A percentile compares a stretch with the other conserved stretches of the same genome.
Evolutionary conservation across 2,329 filamentous ascomycete genomes (phyloP).

Genomic region (Eurotiales sp.): DNA sequence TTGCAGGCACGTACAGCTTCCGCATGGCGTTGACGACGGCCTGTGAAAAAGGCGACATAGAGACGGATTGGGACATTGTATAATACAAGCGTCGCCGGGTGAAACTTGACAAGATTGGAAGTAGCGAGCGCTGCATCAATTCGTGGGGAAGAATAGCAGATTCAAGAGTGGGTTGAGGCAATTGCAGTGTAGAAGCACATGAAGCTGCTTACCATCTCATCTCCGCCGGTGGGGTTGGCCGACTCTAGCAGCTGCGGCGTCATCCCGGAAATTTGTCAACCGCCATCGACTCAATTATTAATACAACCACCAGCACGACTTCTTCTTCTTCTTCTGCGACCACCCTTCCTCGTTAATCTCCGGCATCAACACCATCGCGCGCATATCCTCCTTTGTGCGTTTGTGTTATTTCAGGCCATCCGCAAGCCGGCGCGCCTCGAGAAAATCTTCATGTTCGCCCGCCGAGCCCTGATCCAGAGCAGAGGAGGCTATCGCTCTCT

Average conservation of each 20-base stretch:
- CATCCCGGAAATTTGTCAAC: constrained; percentile 10
- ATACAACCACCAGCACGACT: not conserved
- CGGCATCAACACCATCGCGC: not conserved
- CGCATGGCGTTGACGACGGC: constrained; percentile 75
- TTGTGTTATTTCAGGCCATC: too few species aligned
- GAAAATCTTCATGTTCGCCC: constrained; percentile 36
- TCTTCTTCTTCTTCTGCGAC: too few species aligned
- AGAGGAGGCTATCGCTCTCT: constrained; percentile 40
- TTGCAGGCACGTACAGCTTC: constrained; percentile 59
- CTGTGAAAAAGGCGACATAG: constrained; percentile 55
- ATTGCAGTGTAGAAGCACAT: constrained; percentile 24
- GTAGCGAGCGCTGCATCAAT: constrained; percentile 12
- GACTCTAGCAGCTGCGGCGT: constrained; percentile 5
- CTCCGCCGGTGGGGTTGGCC: constrained; percentile 5
- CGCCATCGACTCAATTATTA: not conserved
- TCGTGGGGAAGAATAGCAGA: not conserved
- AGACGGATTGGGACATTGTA: constrained; percentile 29
- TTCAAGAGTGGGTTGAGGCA: not conserved
- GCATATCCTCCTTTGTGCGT: too few species aligned
- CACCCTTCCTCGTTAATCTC: not conserved
- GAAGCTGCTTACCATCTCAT: too few species aligned
- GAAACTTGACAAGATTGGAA: constrained; percentile 13
- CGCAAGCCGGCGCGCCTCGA: not conserved
- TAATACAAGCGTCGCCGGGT: constrained; percentile 1
- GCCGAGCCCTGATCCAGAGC: constrained; percentile 32